phyloP scores from a whole-genome alignment of 805 yeast genomes.

The Clavispora santaluciae region DNA sequence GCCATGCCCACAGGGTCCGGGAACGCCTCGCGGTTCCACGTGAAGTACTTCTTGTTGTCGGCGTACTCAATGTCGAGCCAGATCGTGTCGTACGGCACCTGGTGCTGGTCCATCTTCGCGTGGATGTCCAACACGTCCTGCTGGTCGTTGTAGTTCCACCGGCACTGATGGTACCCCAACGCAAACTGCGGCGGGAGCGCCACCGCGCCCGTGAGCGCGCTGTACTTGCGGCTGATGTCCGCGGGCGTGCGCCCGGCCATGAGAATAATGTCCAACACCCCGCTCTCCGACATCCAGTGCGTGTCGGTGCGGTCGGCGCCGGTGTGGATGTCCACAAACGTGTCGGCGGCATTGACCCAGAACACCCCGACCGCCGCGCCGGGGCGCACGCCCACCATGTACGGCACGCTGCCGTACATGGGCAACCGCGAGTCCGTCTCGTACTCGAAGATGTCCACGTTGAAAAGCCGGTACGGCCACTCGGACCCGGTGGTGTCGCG shows the following conservation, averaged over 20 bases:
- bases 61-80: conserved; percentile 97
- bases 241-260: conserved; percentile 57
- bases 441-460: conserved; percentile 94
- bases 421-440: conserved; percentile 77
- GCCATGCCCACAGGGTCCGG: conserved; percentile 73
- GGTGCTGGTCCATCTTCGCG: conserved; percentile 61
- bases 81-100: conserved; percentile 82
- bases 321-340: conserved; percentile 71
- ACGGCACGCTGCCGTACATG: conserved; percentile 94
- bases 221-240: conserved; percentile 56
- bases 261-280: conserved; percentile 70
- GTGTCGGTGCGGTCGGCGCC: conserved; percentile 36
- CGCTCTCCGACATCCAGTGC: conserved; percentile 95
- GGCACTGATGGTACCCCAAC: conserved; percentile 90
- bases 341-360: conserved; percentile 93
- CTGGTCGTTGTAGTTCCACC: conserved; percentile 95
- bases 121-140: conserved; percentile 75
- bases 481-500: conserved; percentile 59
- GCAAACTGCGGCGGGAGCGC: conserved; percentile 73
- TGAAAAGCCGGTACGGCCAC: conserved; percentile 78
- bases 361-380: conserved; percentile 67
- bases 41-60: conserved; percentile 79
- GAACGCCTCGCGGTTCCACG: conserved; percentile 76
- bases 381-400: conserved; percentile 65
- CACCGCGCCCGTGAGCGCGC: conserved; percentile 67